These are phyloP conservation scores for Astrothelium subdiscretum DNA, from an alignment of 495 filamentous ascomycete genomes.

Conservation along the genomic window DNA sequence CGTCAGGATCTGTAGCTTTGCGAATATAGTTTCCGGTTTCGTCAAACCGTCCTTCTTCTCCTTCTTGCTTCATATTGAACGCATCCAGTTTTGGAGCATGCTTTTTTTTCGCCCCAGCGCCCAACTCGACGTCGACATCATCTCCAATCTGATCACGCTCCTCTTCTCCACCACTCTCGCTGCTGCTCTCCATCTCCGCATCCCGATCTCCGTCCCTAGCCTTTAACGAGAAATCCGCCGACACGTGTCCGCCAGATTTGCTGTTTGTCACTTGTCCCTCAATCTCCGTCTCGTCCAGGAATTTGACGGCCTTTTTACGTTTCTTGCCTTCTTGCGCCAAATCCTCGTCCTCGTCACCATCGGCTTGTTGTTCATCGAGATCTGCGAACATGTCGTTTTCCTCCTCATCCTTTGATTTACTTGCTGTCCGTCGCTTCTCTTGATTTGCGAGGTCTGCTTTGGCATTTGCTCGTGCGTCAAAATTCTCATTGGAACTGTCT, in stretches of 20 bases:
- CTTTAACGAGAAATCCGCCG: conserved; percentile 39
- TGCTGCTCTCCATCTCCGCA: conserved; percentile 31
- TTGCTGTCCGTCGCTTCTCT: conserved; percentile 29
- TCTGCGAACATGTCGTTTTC: conserved; percentile 90
- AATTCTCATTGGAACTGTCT: conserved; percentile 86
- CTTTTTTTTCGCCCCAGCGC: conserved; percentile 79
- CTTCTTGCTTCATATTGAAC: conserved; percentile 84
- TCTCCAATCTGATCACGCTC: conserved; percentile 55
- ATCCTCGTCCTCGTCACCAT: conserved; percentile 28
- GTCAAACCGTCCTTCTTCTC: conserved; percentile 89
- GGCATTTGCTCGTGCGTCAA: conserved; percentile 55
- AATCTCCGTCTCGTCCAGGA: conserved; percentile 65
- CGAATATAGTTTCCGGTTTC: conserved; percentile 81
- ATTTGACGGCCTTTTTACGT: conserved; percentile 61
- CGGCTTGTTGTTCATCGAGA: conserved; percentile 41
- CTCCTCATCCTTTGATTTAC: conserved; percentile 51
- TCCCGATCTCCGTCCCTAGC: conserved; percentile 11
- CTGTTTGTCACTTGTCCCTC: conserved; percentile 70
- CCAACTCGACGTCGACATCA: conserved; percentile 75
- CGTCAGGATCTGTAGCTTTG: conserved; percentile 81
- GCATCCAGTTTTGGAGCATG: conserved; percentile 93
- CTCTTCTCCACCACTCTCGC: conserved; percentile 61
- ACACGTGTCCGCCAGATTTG: conserved; percentile 59
- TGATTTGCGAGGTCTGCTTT: conserved; percentile 41
- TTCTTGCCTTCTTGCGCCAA: conserved; percentile 45